A percentile compares a stretch with the other conserved stretches of the same genome.
Evolutionary conservation across 106 monocot species (phyloP).

Genomic region (Gastrodia elata): DNA sequence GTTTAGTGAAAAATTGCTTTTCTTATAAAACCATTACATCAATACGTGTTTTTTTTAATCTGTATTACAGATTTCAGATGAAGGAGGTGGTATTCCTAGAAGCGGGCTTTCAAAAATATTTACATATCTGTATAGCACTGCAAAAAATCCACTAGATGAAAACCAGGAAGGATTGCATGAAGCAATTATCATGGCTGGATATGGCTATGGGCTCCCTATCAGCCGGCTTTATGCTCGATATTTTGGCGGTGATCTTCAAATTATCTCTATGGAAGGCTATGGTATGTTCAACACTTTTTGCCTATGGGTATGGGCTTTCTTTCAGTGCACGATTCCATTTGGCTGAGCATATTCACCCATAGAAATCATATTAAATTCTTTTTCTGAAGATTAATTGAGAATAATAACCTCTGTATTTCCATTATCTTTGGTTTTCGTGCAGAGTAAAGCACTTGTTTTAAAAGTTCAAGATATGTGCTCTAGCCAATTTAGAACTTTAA

Average conservation of each 20-base stretch:
- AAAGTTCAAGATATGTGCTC: not conserved
- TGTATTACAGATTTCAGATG: slow-evolving; percentile 69
- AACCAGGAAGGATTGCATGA: slow-evolving; percentile 28
- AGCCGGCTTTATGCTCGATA: slow-evolving; percentile 98
- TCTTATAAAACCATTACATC: not conserved
- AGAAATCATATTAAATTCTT: not conserved
- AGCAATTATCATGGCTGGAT: slow-evolving; percentile 84
- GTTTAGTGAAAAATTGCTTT: not conserved
- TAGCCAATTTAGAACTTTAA: not conserved
- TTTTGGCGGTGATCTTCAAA: slow-evolving; percentile 96
- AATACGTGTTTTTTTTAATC: not conserved
- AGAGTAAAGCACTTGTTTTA: not conserved
- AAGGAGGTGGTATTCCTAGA: slow-evolving; percentile 96
- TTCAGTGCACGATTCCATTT: not conserved
- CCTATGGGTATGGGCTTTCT: not conserved
- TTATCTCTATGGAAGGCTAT: slow-evolving; percentile 99
- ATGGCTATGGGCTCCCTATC: slow-evolving; percentile 93
- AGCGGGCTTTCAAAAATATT: slow-evolving; percentile 95
- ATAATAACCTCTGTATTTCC: not conserved
- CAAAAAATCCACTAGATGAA: slow-evolving; percentile 65
- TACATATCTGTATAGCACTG: slow-evolving; percentile 91
- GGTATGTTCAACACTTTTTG: slow-evolving; percentile 37
- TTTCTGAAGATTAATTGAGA: not conserved
- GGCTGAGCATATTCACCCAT: not conserved
- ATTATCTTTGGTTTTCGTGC: not conserved